Evolutionary conservation across 768 basidiomycete genomes (phyloP), one percentile per base, ranked within the genome.

Genomic region (Sporobolomyces roseus): DNA sequence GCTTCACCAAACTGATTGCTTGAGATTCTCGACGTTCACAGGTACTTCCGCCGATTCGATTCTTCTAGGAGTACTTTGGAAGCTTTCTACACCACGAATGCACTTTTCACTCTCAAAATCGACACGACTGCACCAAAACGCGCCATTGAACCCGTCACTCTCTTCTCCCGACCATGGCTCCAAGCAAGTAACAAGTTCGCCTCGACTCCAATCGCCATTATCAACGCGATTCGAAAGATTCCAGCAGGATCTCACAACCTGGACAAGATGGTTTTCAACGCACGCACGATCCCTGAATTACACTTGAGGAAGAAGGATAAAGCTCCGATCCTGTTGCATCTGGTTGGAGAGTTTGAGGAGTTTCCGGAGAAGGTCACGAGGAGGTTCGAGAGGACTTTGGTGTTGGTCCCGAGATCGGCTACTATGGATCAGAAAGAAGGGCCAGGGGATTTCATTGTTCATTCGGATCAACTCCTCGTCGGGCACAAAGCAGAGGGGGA

Each of bases 11-110:
- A 19, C 48, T 59, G 56, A 56, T n/a, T n/a, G n/a, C n/a, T n/a
- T 48, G 12, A 25, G 12, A 25, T 23, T 45, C 17, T 43, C 25
- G n/a, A 23, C 13, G 33, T 53, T 6, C 45, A 36, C 70, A 72
- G 66, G 27, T 72, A 67, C 63, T 68, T 65, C 38, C 49, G 52
- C 27, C 62, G 63, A 2, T 72, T 72, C 59, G 70, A 72, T 48
- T 46, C 45, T 19, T 33, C 58, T 3, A 51, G 70, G 12, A 49
- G 38, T 13, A 32, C 66, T 21, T 63, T 72, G 53, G 70, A 67
- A 21, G 21, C 21, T 9, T 25, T 72, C 17, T 72, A 72, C 66
- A 68, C 62, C 9, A 23, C 25, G 30, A 49, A 61, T 38, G 70
- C 70, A 2, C 27, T 62, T 56, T 68, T 72, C 65, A 64, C 70